Percentiles rank a stretch among this genome's conserved stretches.
phyloP scores from a whole-genome alignment of 768 basidiomycete species.

The Tricholoma bakamatsutake region DNA sequence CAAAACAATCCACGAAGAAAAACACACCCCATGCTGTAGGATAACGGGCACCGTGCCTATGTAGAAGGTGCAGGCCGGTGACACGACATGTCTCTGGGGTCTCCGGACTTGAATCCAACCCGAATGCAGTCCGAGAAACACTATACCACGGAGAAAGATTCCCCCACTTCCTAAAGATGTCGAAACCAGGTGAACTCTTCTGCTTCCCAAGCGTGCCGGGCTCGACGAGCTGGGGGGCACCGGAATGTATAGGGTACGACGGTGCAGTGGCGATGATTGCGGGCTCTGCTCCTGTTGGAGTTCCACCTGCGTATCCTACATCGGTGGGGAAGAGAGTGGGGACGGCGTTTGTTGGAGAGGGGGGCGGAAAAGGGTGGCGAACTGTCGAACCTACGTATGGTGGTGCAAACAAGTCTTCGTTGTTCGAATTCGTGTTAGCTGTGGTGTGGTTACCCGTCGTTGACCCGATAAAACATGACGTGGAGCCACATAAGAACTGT shows the following conservation, averaged over 20 bases:
- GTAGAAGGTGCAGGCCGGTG: slow-evolving; percentile 72
- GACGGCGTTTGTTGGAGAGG: slow-evolving; percentile 64
- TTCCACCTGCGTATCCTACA: slow-evolving; percentile 73
- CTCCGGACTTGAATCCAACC: slow-evolving; percentile 64
- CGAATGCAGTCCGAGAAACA: slow-evolving; percentile 58
- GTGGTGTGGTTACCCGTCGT: not conserved
- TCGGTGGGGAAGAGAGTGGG: slow-evolving; percentile 72
- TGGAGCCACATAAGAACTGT: slow-evolving; percentile 42
- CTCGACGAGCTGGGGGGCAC: slow-evolving; percentile 56
- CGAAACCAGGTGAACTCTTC: slow-evolving; percentile 38
- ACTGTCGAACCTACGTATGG: slow-evolving; percentile 71
- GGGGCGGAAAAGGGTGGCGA: slow-evolving; percentile 65
- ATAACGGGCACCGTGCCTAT: slow-evolving; percentile 77
- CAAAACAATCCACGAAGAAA: slow-evolving; percentile 1
- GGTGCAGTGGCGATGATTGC: slow-evolving; percentile 70
- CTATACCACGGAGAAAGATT: slow-evolving; percentile 87
- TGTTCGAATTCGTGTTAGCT: slow-evolving; percentile 14
- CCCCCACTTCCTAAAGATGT: slow-evolving; percentile 76
- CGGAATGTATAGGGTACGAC: slow-evolving; percentile 72
- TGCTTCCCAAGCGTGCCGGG: slow-evolving; percentile 30
- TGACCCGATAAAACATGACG: slow-evolving; percentile 27
- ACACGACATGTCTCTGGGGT: slow-evolving; percentile 65
- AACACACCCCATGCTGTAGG: slow-evolving; percentile 60
- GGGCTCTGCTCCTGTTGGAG: slow-evolving; percentile 76
- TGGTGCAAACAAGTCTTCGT: slow-evolving; percentile 37